phyloP scores from a whole-genome alignment of 2,329 filamentous ascomycete species.

The Cryphonectria japonica region DNA sequence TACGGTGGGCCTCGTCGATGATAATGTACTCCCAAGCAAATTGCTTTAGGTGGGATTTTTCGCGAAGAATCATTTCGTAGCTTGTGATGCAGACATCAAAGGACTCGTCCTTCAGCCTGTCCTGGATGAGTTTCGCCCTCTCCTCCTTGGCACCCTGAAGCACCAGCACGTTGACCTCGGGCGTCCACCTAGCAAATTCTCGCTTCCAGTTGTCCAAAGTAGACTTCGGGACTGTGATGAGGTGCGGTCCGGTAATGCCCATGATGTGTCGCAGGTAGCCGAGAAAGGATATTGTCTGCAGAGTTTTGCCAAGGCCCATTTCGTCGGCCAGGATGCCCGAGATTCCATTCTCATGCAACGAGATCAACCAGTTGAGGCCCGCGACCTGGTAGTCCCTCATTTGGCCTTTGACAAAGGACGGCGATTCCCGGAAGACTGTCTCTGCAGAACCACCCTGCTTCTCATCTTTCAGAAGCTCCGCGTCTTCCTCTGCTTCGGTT shows the following conservation, averaged over 20 bases:
- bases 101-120: conserved; percentile 88
- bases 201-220: conserved; percentile 98
- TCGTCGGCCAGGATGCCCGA: conserved; percentile 97
- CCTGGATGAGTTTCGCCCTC: conserved; percentile 83
- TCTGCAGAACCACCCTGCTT: conserved; percentile 84
- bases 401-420: conserved; percentile 80
- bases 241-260: conserved; percentile 86
- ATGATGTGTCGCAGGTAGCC: conserved; percentile 92
- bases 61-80: conserved; percentile 97
- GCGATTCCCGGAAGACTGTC: conserved; percentile 92
- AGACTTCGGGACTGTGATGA: conserved; percentile 92
- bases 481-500: conserved; percentile 97
- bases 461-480: conserved; percentile 84
- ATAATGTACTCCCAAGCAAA: conserved; percentile 99
- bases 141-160: conserved; percentile 96
- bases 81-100: conserved; percentile 98
- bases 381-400: conserved; percentile 98
- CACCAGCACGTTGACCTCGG: conserved; percentile 91
- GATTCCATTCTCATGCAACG: conserved; percentile 97
- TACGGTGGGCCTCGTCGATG: conserved; percentile 95
- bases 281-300: conserved; percentile 96
- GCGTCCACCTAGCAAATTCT: conserved; percentile 92
- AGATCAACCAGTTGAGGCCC: conserved; percentile 96
- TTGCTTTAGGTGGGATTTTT: conserved; percentile 93
- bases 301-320: conserved; percentile 97